phyloP scores from a whole-genome alignment of 805 yeast genomes.

The Teunomyces pallodes region DNA sequence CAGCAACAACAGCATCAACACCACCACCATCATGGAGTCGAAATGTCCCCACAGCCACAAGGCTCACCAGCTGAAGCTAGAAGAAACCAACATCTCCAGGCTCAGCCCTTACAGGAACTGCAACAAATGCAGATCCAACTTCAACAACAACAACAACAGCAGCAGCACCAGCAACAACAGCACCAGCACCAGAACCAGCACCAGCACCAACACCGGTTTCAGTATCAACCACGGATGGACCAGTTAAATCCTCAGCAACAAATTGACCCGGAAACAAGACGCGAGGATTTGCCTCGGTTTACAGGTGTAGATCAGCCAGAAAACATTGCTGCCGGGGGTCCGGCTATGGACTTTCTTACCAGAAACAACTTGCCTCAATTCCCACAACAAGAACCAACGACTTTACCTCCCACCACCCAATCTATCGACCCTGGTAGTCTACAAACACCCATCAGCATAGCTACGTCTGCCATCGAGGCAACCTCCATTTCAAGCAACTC shows the following conservation, averaged over 20 bases:
- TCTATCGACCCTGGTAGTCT: not conserved
- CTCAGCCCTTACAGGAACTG: conserved; percentile 8
- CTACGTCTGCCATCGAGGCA: conserved; percentile 6
- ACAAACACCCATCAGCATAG: conserved; percentile 2
- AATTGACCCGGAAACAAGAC: not conserved
- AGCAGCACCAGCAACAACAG: conserved; percentile 6
- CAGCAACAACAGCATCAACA: conserved; percentile 7
- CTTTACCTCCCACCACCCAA: not conserved
- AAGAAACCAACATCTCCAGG: conserved; percentile 8
- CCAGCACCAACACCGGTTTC: conserved; percentile 22
- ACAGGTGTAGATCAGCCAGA: not conserved
- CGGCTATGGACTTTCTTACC: not conserved
- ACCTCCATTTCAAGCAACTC: conserved; percentile 2
- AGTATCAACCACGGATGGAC: conserved; percentile 10
- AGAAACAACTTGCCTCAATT: conserved; percentile 1
- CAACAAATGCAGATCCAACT: conserved; percentile 7
- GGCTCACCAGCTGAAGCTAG: not conserved
- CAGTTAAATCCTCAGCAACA: conserved; percentile 4
- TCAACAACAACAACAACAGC: conserved; percentile 18
- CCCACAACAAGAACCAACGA: conserved; percentile 2
- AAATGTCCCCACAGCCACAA: conserved; percentile 10
- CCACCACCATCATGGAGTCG: conserved; percentile 6
- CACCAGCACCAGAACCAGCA: conserved; percentile 6
- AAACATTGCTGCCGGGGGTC: not conserved
- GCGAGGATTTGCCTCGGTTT: not conserved